Conservation (phyloP, 2,329 filamentous ascomycete genomes). For the Tricladium varicosporioides region DNA sequence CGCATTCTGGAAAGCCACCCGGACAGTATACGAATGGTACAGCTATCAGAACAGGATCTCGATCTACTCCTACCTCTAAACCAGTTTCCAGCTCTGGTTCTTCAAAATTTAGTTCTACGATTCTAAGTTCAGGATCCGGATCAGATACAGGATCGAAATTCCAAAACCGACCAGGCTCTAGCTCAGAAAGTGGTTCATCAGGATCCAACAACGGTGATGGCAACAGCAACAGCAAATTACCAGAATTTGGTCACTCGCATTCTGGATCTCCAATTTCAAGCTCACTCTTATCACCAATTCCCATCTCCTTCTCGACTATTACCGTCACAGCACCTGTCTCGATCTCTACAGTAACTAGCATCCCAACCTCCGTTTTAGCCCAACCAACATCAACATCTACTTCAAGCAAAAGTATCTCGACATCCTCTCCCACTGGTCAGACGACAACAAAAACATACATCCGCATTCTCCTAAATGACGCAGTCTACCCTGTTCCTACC, state of each 20-base stretch:
- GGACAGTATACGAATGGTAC: background rate
- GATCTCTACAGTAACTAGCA: background rate
- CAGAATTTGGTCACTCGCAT: background rate
- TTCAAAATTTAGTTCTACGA: background rate
- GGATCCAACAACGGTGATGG: background rate
- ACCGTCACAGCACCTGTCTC: conserved; percentile 3
- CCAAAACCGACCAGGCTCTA: background rate
- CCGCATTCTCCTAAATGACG: conserved; percentile 60
- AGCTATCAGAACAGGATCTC: background rate
- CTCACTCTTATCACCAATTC: background rate
- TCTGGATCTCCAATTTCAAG: background rate
- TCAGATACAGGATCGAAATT: background rate
- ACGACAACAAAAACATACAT: conserved; percentile 42
- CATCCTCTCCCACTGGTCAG: conserved; percentile 1
- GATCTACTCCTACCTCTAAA: background rate
- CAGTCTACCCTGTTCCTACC: conserved; percentile 56
- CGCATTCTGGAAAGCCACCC: background rate
- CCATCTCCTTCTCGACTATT: conserved; percentile 1
- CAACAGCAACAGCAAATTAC: background rate
- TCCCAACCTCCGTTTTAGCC: background rate
- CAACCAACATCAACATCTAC: background rate
- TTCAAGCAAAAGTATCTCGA: conserved; percentile 3
- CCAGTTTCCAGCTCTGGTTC: background rate
- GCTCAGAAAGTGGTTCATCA: background rate
- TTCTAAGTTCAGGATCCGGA: background rate